phyloP scores from a whole-genome alignment of 805 yeast genomes.

The Yarrowia bubula region DNA sequence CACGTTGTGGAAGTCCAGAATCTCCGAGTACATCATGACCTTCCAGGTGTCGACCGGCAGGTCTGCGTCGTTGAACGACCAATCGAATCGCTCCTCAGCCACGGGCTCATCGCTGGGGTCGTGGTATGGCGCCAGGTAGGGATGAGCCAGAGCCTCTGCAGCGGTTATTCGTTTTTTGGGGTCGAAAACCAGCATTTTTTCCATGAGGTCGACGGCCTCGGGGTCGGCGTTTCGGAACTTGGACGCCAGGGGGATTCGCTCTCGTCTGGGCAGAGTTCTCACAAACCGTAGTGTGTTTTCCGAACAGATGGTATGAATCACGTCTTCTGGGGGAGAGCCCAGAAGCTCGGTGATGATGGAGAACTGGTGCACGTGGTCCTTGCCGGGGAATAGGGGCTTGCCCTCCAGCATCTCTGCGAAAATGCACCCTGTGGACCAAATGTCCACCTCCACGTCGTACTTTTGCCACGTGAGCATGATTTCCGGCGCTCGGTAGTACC shows the following conservation, averaged over 20 bases:
- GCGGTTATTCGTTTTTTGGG: slow-evolving; percentile 94
- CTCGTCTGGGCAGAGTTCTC: slow-evolving; percentile 86
- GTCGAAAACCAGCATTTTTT: slow-evolving; percentile 90
- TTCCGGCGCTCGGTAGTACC: slow-evolving; percentile 97
- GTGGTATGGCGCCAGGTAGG: slow-evolving; percentile 91
- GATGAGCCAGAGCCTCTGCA: slow-evolving; percentile 83
- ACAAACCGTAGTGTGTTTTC: slow-evolving; percentile 94
- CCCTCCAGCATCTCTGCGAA: slow-evolving; percentile 98
- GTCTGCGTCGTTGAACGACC: slow-evolving; percentile 98
- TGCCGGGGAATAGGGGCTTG: slow-evolving; percentile 95
- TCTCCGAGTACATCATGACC: slow-evolving; percentile 98
- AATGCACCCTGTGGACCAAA: slow-evolving; percentile 97
- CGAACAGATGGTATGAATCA: slow-evolving; percentile 91
- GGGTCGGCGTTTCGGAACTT: slow-evolving; percentile 66
- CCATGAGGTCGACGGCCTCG: slow-evolving; percentile 79
- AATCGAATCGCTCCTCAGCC: slow-evolving; percentile 88
- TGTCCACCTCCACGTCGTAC: slow-evolving; percentile 93
- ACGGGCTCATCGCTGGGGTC: slow-evolving; percentile 97
- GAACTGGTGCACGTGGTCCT: slow-evolving; percentile 97
- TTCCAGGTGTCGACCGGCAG: slow-evolving; percentile 98
- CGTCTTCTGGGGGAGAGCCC: slow-evolving; percentile 96
- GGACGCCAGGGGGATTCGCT: slow-evolving; percentile 83
- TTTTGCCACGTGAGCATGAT: slow-evolving; percentile 99
- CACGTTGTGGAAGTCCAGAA: slow-evolving; percentile 90
- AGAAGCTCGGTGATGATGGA: slow-evolving; percentile 92